Evolutionary conservation across 345 rosid genomes (phyloP).

Genomic region (Excoecaria cochinchinensis): DNA sequence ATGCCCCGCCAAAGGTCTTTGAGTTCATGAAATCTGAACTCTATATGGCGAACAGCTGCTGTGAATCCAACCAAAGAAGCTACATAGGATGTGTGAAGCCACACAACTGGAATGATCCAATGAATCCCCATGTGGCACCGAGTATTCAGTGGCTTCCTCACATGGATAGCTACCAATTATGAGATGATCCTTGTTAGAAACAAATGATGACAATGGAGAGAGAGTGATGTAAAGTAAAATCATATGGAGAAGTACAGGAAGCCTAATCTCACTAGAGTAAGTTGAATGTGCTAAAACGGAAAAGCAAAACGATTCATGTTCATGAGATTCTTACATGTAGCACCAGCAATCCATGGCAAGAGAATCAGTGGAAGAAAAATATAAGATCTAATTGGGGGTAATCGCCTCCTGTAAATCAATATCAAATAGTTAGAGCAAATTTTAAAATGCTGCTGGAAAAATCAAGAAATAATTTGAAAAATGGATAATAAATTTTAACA

Average conservation of each 20-base stretch:
- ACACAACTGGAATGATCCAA: constrained; percentile 57
- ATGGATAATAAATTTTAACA: no score
- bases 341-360: constrained; percentile 71
- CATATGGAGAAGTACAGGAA: not conserved
- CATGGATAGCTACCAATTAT: constrained; percentile 51
- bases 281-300: constrained; percentile 1
- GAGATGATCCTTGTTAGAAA: constrained; percentile 29
- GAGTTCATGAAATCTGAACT: constrained; percentile 83
- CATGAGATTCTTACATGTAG: constrained; percentile 54
- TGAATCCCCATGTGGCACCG: constrained; percentile 59
- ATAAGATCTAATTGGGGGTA: constrained; percentile 76
- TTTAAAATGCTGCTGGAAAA: not conserved
- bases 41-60: constrained; percentile 64
- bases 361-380: constrained; percentile 66
- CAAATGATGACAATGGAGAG: constrained; percentile 3
- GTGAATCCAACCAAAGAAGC: constrained; percentile 59
- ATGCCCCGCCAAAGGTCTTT: constrained; percentile 86
- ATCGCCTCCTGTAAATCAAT: constrained; percentile 62
- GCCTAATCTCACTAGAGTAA: constrained; percentile 9
- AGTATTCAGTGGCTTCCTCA: constrained; percentile 52
- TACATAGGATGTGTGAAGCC: constrained; percentile 57
- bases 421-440: constrained; percentile 16
- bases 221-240: not conserved
- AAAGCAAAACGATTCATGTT: constrained; percentile 13
- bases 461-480: no score